Base-by-base conservation (phyloP, 371 early-diverging fungal species). In the Syncephalastrum racemosum region DNA sequence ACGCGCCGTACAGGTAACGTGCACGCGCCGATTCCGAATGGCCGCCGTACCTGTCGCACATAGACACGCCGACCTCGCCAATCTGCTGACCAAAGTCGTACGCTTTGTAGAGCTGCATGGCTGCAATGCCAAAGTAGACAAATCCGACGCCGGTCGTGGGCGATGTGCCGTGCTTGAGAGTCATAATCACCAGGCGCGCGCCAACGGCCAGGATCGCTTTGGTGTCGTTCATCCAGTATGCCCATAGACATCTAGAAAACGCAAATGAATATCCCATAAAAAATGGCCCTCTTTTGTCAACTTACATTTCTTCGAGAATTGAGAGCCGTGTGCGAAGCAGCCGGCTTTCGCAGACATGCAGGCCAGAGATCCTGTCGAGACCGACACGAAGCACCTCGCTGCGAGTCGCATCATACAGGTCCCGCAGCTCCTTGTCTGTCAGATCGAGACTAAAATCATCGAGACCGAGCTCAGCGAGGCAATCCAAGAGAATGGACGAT, bases 121-220 rank as follows among this genome's bases (percentile, higher is more conserved):
- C 70, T 1, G 73, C 75, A 49, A 73, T 72, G 5, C 78, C 78
- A 47, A 72, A 74, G 40, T 70, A 72, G 4, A 78, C 72, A 54
- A 74, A 66, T 1, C 77, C 77, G 8, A 77, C 77, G 4, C 77
- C 77, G 1, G 77, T 71, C 0, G 77, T 64, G 6, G 77, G 74
- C 0, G 72, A 66, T 13, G 68, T 72, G 8, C 78, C 74, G 10
- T 67, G 51, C 15, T 60, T 66, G n/a, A 77, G 27, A 5, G 75
- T 77, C 42, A 67, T 72, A 12, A 55, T n/a, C 2, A 72, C 63
- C 36, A 72, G 59, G 0, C 60, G 52, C 8, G 70, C 59, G 3
- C 72, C 70, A 4, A 73, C 61, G 8, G 70, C 52, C 19, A 77
- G 15, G 42, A 74, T 68, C 7, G 68, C 61, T 8, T 51, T 63